These are phyloP conservation scores for Osmanthus fragrans DNA, from an alignment of 257 asterid genomes.

Conservation along the genomic window DNA sequence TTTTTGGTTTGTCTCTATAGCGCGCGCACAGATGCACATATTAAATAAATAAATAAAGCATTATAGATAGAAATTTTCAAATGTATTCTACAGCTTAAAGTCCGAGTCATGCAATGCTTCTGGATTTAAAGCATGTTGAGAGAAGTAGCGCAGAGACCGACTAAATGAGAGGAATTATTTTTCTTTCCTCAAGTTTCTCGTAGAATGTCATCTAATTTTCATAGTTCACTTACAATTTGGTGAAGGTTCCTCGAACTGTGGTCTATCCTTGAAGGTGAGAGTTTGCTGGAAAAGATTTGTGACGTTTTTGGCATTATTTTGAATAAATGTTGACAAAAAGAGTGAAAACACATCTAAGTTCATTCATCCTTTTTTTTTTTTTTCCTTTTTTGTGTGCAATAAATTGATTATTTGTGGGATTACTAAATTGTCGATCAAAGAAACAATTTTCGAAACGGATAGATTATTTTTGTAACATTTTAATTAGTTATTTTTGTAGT, in stretches of 20 bases:
- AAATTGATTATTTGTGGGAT: too few relatives aligned
- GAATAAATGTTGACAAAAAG: too few relatives aligned
- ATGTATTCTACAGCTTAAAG: conserved; percentile 20
- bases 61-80: not conserved
- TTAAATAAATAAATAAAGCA: too few relatives aligned
- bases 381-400: too few relatives aligned
- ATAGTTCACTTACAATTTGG: not conserved
- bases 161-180: conserved; percentile 31
- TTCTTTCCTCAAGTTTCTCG: not conserved
- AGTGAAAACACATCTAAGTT: too few relatives aligned
- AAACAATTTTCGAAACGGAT: too few relatives aligned
- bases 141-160: conserved; percentile 28
- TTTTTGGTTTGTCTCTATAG: not conserved
- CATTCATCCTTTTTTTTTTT: too few relatives aligned
- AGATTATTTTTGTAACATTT: too few relatives aligned
- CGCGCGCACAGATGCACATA: not conserved
- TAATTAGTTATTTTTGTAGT: too few relatives aligned
- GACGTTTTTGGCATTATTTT: too few relatives aligned
- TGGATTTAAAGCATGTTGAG: conserved; percentile 31
- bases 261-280: conserved; percentile 18
- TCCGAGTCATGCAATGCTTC: conserved; percentile 13
- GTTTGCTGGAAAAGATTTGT: too few relatives aligned
- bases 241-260: conserved; percentile 34
- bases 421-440: too few relatives aligned
- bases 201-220: not conserved